A percentile compares a stretch with the other conserved stretches of the same genome.
phyloP scores from a whole-genome alignment of 2,329 filamentous ascomycete genomes.

The Neofusicoccum parvum region DNA sequence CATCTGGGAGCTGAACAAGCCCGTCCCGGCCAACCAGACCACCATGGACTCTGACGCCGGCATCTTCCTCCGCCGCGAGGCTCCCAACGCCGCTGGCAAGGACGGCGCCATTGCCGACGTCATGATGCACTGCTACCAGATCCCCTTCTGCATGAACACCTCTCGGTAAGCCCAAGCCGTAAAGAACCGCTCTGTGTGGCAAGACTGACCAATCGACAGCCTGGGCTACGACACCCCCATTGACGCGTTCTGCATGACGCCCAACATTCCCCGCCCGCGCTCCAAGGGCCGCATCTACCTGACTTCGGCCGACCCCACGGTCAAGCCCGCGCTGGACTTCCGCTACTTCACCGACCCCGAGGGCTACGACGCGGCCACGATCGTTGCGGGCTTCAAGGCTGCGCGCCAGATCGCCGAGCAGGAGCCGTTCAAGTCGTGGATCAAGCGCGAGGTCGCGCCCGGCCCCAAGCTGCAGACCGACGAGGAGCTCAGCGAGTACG shows the following conservation, averaged over 20 bases:
- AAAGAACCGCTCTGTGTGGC: background rate
- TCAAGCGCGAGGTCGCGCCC: conserved; percentile 79
- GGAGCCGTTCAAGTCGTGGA: conserved; percentile 78
- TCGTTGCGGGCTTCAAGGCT: conserved; percentile 75
- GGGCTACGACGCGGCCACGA: conserved; percentile 80
- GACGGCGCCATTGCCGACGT: conserved; percentile 80
- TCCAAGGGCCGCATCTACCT: conserved; percentile 78
- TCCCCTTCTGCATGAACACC: conserved; percentile 88
- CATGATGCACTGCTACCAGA: conserved; percentile 98
- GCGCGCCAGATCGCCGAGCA: conserved; percentile 76
- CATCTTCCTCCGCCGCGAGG: conserved; percentile 81
- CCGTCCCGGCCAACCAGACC: conserved; percentile 76
- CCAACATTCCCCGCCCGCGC: conserved; percentile 82
- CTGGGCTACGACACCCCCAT: conserved; percentile 72
- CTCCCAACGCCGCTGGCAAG: conserved; percentile 65
- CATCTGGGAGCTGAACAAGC: conserved; percentile 78
- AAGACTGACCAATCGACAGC: conserved; percentile 30
- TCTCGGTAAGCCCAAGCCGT: conserved; percentile 51
- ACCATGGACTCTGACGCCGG: conserved; percentile 91
- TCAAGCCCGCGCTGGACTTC: conserved; percentile 85
- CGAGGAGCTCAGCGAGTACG: conserved; percentile 80
- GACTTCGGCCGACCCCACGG: conserved; percentile 70
- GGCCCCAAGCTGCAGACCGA: conserved; percentile 74
- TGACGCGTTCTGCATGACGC: conserved; percentile 90
- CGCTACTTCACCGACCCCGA: conserved; percentile 86